Evolutionary conservation across 2,329 filamentous ascomycete species (phyloP).

Genomic region (Aspergillus ochraceoroseus): DNA sequence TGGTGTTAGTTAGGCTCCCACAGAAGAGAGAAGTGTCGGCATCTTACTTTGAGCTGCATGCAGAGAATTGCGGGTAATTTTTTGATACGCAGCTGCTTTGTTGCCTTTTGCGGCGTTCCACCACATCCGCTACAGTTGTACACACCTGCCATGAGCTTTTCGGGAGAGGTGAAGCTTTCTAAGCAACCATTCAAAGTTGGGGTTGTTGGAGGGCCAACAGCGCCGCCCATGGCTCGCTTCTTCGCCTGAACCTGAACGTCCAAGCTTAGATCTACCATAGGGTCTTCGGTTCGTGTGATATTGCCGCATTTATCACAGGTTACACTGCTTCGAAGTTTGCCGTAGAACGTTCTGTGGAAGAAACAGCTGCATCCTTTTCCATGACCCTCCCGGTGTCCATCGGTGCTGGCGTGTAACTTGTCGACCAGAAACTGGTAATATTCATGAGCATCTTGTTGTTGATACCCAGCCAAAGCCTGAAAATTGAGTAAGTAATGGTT

Average conservation of each 20-base stretch:
- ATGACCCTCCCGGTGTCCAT: conserved; percentile 61
- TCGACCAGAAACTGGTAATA: conserved; percentile 95
- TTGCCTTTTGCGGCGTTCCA: conserved; percentile 66
- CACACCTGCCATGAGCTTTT: conserved; percentile 68
- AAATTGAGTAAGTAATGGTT: neutral
- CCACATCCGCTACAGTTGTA: conserved; percentile 82
- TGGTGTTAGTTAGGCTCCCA: conserved; percentile 8
- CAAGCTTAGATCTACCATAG: conserved; percentile 83
- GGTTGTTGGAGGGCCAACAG: conserved; percentile 37
- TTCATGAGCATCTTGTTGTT: conserved; percentile 94
- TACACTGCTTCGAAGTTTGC: conserved; percentile 82
- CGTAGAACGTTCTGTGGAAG: conserved; percentile 90
- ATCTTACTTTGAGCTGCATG: conserved; percentile 78
- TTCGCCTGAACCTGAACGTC: conserved; percentile 72
- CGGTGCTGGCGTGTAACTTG: conserved; percentile 74
- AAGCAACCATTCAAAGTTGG: conserved; percentile 68
- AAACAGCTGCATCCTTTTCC: conserved; percentile 69
- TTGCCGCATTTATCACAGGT: conserved; percentile 85
- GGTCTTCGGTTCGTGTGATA: conserved; percentile 75
- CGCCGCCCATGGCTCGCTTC: conserved; percentile 42
- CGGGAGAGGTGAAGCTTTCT: conserved; percentile 79
- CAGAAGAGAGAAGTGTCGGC: neutral
- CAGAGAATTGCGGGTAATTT: conserved; percentile 81
- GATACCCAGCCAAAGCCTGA: conserved; percentile 75
- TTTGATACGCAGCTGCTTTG: conserved; percentile 78